Evolutionary conservation across 1,284 basidiomycete genomes (phyloP).

Genomic region (Malassezia sp.): DNA sequence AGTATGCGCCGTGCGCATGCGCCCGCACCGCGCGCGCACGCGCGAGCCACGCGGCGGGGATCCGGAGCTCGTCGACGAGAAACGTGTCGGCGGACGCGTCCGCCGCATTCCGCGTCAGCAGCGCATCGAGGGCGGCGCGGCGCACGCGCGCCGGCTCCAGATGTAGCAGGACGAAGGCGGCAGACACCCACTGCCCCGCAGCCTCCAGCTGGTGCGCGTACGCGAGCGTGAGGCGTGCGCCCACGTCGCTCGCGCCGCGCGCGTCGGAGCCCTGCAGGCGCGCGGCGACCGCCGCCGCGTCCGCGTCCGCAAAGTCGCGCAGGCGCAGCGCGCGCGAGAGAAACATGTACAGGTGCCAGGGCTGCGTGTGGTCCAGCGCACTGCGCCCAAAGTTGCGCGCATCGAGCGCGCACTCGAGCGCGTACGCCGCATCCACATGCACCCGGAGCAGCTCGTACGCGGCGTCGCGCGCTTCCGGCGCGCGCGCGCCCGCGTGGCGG

Average conservation of each 20-base stretch:
- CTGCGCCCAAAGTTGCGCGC: conserved; percentile 67
- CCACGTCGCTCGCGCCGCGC: conserved; percentile 52
- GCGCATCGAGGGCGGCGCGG: conserved; percentile 65
- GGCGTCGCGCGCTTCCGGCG: conserved; percentile 53
- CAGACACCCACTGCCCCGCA: conserved; percentile 68
- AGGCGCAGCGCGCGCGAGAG: conserved; percentile 68
- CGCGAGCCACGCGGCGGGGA: conserved; percentile 75
- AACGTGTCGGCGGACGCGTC: conserved; percentile 58
- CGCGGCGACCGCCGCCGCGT: background rate
- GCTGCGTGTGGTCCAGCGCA: conserved; percentile 66
- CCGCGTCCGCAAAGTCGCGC: conserved; percentile 70
- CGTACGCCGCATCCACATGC: conserved; percentile 52
- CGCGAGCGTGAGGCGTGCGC: conserved; percentile 67
- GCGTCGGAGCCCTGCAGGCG: conserved; percentile 4
- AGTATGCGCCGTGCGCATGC: conserved; percentile 58
- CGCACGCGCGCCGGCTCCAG: conserved; percentile 61
- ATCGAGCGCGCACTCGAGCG: conserved; percentile 51
- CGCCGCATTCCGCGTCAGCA: conserved; percentile 64
- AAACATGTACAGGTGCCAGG: conserved; percentile 87
- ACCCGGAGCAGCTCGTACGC: conserved; percentile 74
- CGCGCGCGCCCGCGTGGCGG: conserved; percentile 24
- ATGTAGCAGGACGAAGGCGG: conserved; percentile 79
- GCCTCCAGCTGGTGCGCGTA: conserved; percentile 82
- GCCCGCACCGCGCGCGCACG: conserved; percentile 64
- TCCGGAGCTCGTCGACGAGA: conserved; percentile 65